Conservation (phyloP, 2,329 filamentous ascomycete species). For the Fusarium virguliforme region DNA sequence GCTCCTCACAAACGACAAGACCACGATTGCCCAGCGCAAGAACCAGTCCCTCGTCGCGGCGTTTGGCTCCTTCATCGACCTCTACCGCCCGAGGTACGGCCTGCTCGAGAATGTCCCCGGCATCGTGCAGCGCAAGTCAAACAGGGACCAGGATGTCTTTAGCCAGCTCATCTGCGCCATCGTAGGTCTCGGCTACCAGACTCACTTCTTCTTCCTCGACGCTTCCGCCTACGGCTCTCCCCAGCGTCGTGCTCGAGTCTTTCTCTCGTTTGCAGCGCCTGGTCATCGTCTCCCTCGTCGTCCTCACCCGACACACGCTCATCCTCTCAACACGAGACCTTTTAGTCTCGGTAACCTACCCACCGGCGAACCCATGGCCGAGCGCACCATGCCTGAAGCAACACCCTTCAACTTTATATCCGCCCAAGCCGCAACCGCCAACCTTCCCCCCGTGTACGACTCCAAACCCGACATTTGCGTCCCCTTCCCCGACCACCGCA, state of each 20-base stretch:
- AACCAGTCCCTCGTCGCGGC: slow-evolving; percentile 86
- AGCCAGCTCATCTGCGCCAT: slow-evolving; percentile 81
- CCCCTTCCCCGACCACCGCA: slow-evolving; percentile 77
- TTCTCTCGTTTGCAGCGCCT: slow-evolving; percentile 80
- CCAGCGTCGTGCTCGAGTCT: slow-evolving; percentile 77
- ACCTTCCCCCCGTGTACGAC: slow-evolving; percentile 76
- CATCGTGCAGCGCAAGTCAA: slow-evolving; percentile 69
- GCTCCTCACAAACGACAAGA: slow-evolving; percentile 70
- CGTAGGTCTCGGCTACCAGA: slow-evolving; percentile 84
- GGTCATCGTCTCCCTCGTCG: slow-evolving; percentile 70
- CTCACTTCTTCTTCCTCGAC: slow-evolving; percentile 77
- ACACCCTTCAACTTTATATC: slow-evolving; percentile 75
- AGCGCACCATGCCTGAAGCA: slow-evolving; percentile 57
- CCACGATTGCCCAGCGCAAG: slow-evolving; percentile 70
- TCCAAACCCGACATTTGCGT: slow-evolving; percentile 74
- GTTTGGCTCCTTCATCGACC: slow-evolving; percentile 81
- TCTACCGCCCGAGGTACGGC: slow-evolving; percentile 82
- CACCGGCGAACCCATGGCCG: slow-evolving; percentile 74
- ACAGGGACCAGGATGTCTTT: slow-evolving; percentile 75
- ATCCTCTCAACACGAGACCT: slow-evolving; percentile 59
- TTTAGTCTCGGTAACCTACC: slow-evolving; percentile 70
- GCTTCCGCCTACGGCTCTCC: slow-evolving; percentile 78
- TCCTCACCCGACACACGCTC: slow-evolving; percentile 75
- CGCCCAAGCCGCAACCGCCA: slow-evolving; percentile 68
- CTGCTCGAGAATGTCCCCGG: slow-evolving; percentile 83